phyloP scores from a whole-genome alignment of 2,329 filamentous ascomycete genomes.

The Ilyonectria robusta region DNA sequence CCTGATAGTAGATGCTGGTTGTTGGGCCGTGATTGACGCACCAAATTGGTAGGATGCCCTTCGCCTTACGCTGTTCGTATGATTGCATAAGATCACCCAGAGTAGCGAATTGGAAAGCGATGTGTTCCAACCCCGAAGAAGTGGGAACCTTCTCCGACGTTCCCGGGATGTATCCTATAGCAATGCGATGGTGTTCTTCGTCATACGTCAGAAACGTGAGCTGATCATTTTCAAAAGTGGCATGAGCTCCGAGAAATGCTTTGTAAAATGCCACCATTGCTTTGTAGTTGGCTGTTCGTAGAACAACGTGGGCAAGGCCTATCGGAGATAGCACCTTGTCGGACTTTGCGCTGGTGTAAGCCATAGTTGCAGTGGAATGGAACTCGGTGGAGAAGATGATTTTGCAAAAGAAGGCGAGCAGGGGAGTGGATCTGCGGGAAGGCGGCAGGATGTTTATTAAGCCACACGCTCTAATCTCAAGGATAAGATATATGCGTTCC shows the following conservation, averaged over 20 bases:
- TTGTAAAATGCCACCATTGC: constrained; percentile 10
- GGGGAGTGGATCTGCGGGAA: neutral
- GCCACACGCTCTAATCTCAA: neutral
- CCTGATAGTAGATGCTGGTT: constrained; percentile 31
- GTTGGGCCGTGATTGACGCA: constrained; percentile 30
- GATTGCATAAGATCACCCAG: neutral
- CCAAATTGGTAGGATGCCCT: constrained; percentile 23
- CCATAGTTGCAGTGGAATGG: neutral
- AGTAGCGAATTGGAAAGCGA: neutral
- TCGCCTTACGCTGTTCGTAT: constrained; percentile 9
- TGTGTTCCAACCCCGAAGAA: constrained; percentile 4
- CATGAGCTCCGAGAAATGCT: neutral
- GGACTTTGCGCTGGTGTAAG: neutral
- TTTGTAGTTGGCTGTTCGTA: constrained; percentile 1
- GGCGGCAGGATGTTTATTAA: neutral
- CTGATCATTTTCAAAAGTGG: neutral
- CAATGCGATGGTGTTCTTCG: constrained; percentile 8
- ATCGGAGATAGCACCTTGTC: neutral
- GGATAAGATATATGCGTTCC: neutral
- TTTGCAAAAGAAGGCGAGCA: neutral
- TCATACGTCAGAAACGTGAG: constrained; percentile 12
- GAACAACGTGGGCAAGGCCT: constrained; percentile 1
- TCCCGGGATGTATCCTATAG: constrained; percentile 3
- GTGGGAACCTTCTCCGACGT: neutral
- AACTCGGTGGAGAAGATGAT: neutral